Conservation (phyloP, 1,139 yeast species). For the Diutina catenulata region DNA sequence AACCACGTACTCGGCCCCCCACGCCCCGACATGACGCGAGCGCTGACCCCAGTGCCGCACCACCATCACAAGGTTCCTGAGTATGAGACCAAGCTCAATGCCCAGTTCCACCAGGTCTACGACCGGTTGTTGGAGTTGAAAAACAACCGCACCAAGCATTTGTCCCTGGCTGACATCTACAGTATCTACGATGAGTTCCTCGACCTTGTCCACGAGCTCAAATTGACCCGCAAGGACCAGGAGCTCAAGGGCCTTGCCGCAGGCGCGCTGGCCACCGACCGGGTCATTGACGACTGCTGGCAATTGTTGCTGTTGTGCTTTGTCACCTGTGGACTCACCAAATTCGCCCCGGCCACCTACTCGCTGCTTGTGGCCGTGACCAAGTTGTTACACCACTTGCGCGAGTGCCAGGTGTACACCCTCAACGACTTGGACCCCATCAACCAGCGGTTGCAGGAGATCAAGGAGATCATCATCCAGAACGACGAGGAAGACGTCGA, state of each 20-base stretch:
- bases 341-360: constrained; percentile 88
- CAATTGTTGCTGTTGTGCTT: constrained; percentile 77
- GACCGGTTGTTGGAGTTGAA: constrained; percentile 42
- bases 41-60: constrained; percentile 1
- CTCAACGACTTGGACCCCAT: constrained; percentile 75
- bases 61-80: constrained; percentile 13
- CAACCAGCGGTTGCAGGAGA: constrained; percentile 55
- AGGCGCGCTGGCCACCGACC: constrained; percentile 41
- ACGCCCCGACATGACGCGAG: neutral
- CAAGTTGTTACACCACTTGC: constrained; percentile 68
- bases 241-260: constrained; percentile 34
- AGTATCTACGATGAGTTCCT: constrained; percentile 43
- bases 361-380: constrained; percentile 79
- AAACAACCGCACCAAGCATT: constrained; percentile 50
- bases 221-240: constrained; percentile 34
- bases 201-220: constrained; percentile 36
- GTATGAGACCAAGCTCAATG: constrained; percentile 40
- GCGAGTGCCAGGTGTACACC: constrained; percentile 73
- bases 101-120: constrained; percentile 37
- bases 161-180: constrained; percentile 54
- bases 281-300: constrained; percentile 77
- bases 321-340: constrained; percentile 81
- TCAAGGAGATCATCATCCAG: constrained; percentile 43
- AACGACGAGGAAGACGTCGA: constrained; percentile 12
- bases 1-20: too few relatives aligned